Evolutionary conservation across 257 asterid species (phyloP).

Genomic region (Solanum microdontum): DNA sequence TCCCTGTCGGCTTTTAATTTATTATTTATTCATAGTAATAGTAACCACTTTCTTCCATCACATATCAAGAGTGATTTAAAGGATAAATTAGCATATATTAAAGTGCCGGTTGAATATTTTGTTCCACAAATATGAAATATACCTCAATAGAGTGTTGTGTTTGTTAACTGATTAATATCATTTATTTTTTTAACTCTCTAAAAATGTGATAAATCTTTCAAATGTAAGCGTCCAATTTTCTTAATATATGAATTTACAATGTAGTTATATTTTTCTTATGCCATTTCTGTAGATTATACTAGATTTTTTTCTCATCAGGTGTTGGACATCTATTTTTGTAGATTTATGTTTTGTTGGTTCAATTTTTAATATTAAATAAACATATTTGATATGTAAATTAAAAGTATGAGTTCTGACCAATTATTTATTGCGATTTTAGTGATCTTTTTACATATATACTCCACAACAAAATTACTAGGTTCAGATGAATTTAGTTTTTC

Average conservation of each 20-base stretch:
- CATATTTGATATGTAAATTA: not conserved
- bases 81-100: not conserved
- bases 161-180: not conserved
- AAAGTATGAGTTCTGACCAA: not conserved
- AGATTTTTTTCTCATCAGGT: not conserved
- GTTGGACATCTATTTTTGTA: not conserved
- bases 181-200: too few relatives aligned
- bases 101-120: not conserved
- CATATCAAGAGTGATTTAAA: not conserved
- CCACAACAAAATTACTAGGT: not conserved
- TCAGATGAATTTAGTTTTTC: not conserved
- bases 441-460: not conserved
- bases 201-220: too few relatives aligned
- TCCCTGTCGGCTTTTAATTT: not conserved
- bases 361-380: too few relatives aligned
- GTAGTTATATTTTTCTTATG: not conserved
- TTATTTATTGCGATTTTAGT: not conserved
- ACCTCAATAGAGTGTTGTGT: not conserved
- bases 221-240: not conserved
- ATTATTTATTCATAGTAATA: not conserved
- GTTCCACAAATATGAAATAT: not conserved
- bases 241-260: not conserved
- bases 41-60: not conserved
- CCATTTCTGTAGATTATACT: not conserved
- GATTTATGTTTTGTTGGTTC: not conserved